phyloP scores from a whole-genome alignment of 1,284 basidiomycete species.

The Cutaneotrichosporon dermatis region DNA sequence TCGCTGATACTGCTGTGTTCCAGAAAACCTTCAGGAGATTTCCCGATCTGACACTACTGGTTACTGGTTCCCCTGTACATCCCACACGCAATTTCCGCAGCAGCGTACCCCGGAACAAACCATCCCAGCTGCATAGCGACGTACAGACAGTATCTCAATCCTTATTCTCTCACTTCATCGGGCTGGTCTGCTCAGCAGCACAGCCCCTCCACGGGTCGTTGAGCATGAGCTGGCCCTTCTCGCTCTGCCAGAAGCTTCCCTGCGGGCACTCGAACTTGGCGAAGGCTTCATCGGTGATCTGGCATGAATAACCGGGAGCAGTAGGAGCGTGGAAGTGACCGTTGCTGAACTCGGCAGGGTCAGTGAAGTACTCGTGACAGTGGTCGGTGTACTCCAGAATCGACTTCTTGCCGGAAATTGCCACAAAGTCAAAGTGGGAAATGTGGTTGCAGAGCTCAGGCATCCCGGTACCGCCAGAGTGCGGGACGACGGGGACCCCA shows the following conservation, averaged over 20 bases:
- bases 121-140: too few species aligned
- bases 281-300: constrained; percentile 25
- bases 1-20: too few species aligned
- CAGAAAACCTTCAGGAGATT: too few species aligned
- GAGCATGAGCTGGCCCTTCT: constrained; percentile 26
- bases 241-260: constrained; percentile 27
- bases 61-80: too few species aligned
- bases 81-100: too few species aligned
- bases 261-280: constrained; percentile 24
- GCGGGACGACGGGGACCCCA: constrained; percentile 80
- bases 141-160: too few species aligned
- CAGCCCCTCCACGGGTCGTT: constrained; percentile 28
- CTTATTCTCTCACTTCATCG: constrained; percentile 17
- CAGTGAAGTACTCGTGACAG: constrained; percentile 26
- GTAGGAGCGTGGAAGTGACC: constrained; percentile 25
- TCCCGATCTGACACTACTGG: too few species aligned
- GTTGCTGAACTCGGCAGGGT: constrained; percentile 18
- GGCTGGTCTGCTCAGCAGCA: constrained; percentile 22
- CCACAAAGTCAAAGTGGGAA: constrained; percentile 79
- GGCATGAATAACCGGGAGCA: constrained; percentile 24
- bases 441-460: constrained; percentile 29
- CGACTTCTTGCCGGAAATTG: constrained; percentile 67
- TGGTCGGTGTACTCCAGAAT: constrained; percentile 32
- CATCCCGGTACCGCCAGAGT: constrained; percentile 62
- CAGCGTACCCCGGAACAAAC: too few species aligned